Evolutionary conservation across 306 rosid species (phyloP).

Genomic region (Castanopsis chinensis): DNA sequence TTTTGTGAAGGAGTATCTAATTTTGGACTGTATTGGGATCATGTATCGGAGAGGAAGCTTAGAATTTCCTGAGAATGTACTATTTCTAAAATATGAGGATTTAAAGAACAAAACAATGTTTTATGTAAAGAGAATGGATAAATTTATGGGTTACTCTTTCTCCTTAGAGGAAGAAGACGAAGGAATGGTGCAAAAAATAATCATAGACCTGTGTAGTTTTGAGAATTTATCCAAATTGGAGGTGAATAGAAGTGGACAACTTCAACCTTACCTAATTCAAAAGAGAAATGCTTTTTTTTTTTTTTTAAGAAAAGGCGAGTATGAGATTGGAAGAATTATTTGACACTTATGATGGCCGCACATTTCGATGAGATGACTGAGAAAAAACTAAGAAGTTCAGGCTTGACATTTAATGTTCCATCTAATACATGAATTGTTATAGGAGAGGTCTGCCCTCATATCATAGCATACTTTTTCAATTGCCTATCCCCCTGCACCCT

Average conservation of each 20-base stretch:
- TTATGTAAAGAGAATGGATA: background rate
- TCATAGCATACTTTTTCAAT: too few relatives aligned
- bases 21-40: constrained; percentile 12
- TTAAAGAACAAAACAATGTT: background rate
- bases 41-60: constrained; percentile 22
- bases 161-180: constrained; percentile 13
- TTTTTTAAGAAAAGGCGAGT: constrained; percentile 3
- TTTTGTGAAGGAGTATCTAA: constrained; percentile 17
- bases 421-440: too few relatives aligned
- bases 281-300: too few relatives aligned
- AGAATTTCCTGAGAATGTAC: constrained; percentile 9
- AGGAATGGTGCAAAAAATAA: constrained; percentile 8
- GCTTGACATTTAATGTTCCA: too few relatives aligned
- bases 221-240: constrained; percentile 17
- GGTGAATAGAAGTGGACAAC: constrained; percentile 17
- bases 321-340: constrained; percentile 19
- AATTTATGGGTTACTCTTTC: constrained; percentile 15
- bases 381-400: background rate
- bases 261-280: too few relatives aligned
- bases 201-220: constrained; percentile 5
- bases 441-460: too few relatives aligned
- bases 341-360: background rate
- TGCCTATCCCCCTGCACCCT: too few relatives aligned
- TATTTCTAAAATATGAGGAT: constrained; percentile 18
- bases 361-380: constrained; percentile 1